Evolutionary conservation across 345 rosid species (phyloP).

Genomic region (Syzygium jambos): DNA sequence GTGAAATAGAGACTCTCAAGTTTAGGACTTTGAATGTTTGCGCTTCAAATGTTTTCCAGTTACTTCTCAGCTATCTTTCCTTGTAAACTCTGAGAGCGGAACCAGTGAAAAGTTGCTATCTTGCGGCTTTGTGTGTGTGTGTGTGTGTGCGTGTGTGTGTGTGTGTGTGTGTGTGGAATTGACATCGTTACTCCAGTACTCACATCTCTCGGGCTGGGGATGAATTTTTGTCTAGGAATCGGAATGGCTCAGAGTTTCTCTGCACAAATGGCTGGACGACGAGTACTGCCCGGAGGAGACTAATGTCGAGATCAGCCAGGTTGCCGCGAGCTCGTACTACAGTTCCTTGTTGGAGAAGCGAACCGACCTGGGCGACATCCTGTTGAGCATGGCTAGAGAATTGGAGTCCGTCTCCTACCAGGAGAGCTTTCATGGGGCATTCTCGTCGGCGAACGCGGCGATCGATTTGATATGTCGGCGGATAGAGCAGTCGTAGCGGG

Average conservation of each 20-base stretch:
- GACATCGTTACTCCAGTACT: not conserved
- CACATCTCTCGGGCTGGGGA: not conserved
- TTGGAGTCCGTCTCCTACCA: slow-evolving; percentile 66
- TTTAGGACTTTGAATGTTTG: not conserved
- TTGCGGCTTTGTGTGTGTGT: not conserved
- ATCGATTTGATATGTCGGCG: slow-evolving; percentile 53
- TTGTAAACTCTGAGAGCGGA: not conserved
- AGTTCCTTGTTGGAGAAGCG: slow-evolving; percentile 43
- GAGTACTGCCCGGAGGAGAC: slow-evolving; percentile 95
- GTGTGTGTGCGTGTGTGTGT: no score
- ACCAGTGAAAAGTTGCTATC: not conserved
- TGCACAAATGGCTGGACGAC: slow-evolving; percentile 91
- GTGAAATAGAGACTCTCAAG: no score
- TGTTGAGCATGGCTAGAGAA: slow-evolving; percentile 63
- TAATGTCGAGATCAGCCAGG: slow-evolving; percentile 67
- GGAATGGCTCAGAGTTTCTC: slow-evolving; percentile 73
- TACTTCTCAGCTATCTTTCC: not conserved
- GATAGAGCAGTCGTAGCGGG: slow-evolving; percentile 19
- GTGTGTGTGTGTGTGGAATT: not conserved
- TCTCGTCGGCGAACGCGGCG: slow-evolving; percentile 80
- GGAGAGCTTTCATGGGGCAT: slow-evolving; percentile 94
- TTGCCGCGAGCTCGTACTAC: slow-evolving; percentile 54
- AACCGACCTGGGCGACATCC: slow-evolving; percentile 67
- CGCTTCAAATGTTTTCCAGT: not conserved
- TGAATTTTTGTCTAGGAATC: slow-evolving; percentile 39